Percentiles rank a stretch among this genome's conserved stretches.
Conservation (phyloP, 257 asterid genomes). For the Fraxinus americana region DNA sequence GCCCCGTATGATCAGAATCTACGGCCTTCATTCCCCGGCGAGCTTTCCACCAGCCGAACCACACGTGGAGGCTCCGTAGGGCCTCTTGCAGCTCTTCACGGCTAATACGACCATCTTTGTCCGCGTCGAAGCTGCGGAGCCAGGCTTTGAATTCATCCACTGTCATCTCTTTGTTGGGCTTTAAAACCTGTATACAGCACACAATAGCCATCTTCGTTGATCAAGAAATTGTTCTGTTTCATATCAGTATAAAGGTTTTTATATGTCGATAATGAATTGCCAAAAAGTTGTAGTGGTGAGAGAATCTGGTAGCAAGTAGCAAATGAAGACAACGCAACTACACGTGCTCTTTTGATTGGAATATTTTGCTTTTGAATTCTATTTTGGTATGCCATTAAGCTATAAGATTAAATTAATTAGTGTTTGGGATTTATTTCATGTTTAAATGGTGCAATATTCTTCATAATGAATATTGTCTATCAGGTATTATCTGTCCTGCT, state of each 20-base stretch:
- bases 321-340: background rate
- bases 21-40: constrained; percentile 26
- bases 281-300: background rate
- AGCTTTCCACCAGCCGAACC: constrained; percentile 39
- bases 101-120: constrained; percentile 36
- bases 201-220: constrained; percentile 29
- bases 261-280: background rate
- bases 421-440: background rate
- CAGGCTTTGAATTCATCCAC: constrained; percentile 39
- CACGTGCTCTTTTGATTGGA: background rate
- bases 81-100: constrained; percentile 36
- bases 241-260: background rate
- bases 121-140: constrained; percentile 27
- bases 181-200: constrained; percentile 22
- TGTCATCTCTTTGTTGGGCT: constrained; percentile 27
- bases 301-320: background rate
- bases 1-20: constrained; percentile 23
- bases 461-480: background rate
- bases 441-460: background rate
- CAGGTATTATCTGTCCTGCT: background rate
- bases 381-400: background rate
- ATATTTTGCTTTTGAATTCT: background rate
- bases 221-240: background rate
- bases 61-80: constrained; percentile 27
- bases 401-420: background rate